phyloP scores from a whole-genome alignment of 352 stramenopile species.

The Phytophthora citrophthora region DNA sequence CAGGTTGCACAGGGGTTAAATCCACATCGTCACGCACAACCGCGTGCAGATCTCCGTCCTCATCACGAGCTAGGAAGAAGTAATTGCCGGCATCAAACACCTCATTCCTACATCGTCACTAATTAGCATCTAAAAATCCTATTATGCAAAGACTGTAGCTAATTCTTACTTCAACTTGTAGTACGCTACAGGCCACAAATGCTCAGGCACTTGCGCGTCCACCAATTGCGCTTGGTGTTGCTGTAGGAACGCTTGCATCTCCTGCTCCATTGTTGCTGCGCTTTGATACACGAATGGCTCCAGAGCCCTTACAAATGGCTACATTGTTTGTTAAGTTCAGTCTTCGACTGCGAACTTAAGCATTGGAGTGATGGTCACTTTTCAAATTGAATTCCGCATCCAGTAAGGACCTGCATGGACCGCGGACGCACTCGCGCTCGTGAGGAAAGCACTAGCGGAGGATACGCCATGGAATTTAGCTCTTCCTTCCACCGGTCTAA shows the following conservation, averaged over 20 bases:
- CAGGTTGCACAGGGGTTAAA: conserved; percentile 37
- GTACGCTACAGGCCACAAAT: conserved; percentile 51
- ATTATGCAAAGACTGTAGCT: not conserved
- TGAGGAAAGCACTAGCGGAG: conserved; percentile 8
- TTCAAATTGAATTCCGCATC: conserved; percentile 10
- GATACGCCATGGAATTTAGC: conserved; percentile 32
- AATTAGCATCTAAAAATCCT: conserved; percentile 7
- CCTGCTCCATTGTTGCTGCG: conserved; percentile 29
- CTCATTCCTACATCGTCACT: conserved; percentile 34
- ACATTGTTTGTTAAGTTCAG: not conserved
- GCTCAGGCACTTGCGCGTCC: conserved; percentile 42
- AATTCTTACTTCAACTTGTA: conserved; percentile 56
- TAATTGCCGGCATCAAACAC: conserved; percentile 55
- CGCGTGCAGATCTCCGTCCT: conserved; percentile 51
- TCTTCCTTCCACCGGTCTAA: conserved; percentile 26
- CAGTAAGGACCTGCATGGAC: conserved; percentile 20
- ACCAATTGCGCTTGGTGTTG: conserved; percentile 54
- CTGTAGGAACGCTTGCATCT: conserved; percentile 53
- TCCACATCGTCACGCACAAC: conserved; percentile 58
- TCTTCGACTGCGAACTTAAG: not conserved
- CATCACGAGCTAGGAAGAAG: conserved; percentile 55
- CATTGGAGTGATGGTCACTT: conserved; percentile 21
- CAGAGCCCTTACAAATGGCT: not conserved
- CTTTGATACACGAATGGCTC: not conserved
- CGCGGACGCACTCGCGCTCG: conserved; percentile 13